phyloP scores from a whole-genome alignment of 345 rosid genomes.

The Passiflora organensis region DNA sequence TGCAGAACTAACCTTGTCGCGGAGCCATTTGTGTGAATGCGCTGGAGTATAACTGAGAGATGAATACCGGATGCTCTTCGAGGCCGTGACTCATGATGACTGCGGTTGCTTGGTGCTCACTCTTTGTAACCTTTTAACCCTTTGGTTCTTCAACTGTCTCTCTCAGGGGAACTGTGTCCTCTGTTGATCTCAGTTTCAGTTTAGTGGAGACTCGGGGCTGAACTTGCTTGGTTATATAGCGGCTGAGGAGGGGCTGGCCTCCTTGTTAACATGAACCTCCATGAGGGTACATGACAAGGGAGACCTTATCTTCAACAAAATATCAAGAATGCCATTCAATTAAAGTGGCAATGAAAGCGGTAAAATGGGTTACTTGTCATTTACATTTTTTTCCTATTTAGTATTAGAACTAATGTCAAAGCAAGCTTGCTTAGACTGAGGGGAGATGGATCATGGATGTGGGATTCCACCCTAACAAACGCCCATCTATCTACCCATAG shows the following conservation, averaged over 20 bases:
- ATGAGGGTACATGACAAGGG: not conserved
- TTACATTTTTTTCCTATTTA: no score
- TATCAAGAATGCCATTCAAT: constrained; percentile 27
- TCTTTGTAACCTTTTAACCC: not conserved
- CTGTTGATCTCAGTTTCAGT: not conserved
- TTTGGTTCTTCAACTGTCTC: constrained; percentile 14
- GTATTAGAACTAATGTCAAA: no score
- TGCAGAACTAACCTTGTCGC: constrained; percentile 50
- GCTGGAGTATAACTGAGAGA: constrained; percentile 56
- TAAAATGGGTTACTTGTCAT: no score
- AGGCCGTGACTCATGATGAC: constrained; percentile 21
- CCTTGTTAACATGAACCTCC: not conserved
- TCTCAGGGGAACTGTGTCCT: not conserved
- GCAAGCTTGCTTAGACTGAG: no score
- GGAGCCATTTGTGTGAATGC: constrained; percentile 42
- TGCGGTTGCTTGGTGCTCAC: constrained; percentile 1
- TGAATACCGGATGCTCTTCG: constrained; percentile 43
- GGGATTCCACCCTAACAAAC: no score
- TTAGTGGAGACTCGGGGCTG: not conserved
- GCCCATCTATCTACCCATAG: no score
- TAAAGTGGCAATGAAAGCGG: not conserved
- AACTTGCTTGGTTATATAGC: constrained; percentile 12
- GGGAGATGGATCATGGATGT: no score
- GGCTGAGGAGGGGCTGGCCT: constrained; percentile 9
- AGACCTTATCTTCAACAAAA: constrained; percentile 2